These are phyloP conservation scores for Hagleromyces aurorensis DNA, from an alignment of 805 yeast genomes.

Conservation along the genomic window DNA sequence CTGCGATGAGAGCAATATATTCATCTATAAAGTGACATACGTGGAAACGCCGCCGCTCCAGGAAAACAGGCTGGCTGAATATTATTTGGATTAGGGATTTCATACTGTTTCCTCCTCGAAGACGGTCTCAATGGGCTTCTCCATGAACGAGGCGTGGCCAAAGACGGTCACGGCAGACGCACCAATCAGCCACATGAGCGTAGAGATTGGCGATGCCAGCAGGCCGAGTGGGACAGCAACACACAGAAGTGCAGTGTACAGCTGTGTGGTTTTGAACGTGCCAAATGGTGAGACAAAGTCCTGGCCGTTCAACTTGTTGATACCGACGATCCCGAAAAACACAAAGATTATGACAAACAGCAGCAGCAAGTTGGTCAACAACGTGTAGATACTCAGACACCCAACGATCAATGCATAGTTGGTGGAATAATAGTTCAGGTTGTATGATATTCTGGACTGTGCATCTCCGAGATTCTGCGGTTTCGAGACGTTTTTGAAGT, in stretches of 20 bases:
- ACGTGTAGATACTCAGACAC: constrained; percentile 70
- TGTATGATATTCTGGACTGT: constrained; percentile 82
- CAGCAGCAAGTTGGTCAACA: constrained; percentile 76
- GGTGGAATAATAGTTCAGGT: constrained; percentile 78
- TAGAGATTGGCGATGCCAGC: constrained; percentile 81
- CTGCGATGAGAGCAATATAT: too few species aligned
- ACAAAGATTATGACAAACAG: constrained; percentile 75
- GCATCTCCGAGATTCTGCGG: constrained; percentile 85
- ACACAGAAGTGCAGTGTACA: constrained; percentile 75
- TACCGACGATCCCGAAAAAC: constrained; percentile 67
- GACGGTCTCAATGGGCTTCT: constrained; percentile 91
- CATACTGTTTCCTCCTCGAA: constrained; percentile 65
- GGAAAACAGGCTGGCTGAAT: background rate
- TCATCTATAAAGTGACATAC: too few species aligned
- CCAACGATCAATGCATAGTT: constrained; percentile 74
- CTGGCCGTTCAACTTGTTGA: constrained; percentile 69
- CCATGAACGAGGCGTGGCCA: constrained; percentile 84
- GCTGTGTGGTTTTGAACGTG: constrained; percentile 63
- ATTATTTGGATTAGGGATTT: too few species aligned
- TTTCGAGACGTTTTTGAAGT: constrained; percentile 78
- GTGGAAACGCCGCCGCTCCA: too few species aligned
- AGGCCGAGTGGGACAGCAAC: constrained; percentile 76
- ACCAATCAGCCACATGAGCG: constrained; percentile 87
- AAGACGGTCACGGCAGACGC: constrained; percentile 72
- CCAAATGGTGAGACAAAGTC: constrained; percentile 75